These are phyloP conservation scores for Persicaria maculosa DNA, from an alignment of 148 eudicot species.

Conservation along the genomic window DNA sequence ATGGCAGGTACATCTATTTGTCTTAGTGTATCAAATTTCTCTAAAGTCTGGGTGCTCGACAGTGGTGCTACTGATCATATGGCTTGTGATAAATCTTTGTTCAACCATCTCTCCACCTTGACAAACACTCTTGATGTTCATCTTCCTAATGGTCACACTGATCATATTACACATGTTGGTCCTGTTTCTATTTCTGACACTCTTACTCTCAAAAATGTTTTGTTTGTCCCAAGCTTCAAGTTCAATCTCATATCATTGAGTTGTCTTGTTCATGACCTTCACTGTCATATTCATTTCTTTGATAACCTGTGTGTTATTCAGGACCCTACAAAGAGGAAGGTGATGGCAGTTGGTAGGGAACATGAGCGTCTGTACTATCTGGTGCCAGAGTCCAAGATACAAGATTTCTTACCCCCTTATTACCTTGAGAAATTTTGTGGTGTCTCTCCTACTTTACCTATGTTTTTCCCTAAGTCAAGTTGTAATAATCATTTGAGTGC, in stretches of 20 bases:
- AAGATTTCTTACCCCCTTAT: too few relatives aligned
- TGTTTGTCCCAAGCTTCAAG: background rate
- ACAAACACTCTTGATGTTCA: background rate
- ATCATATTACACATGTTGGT: background rate
- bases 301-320: too few relatives aligned
- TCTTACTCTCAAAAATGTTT: background rate
- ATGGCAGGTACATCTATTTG: too few relatives aligned
- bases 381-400: too few relatives aligned
- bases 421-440: too few relatives aligned
- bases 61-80: background rate
- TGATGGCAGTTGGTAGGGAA: too few relatives aligned
- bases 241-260: background rate
- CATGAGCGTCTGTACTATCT: too few relatives aligned
- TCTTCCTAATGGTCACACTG: background rate
- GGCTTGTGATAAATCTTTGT: background rate
- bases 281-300: background rate
- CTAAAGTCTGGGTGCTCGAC: background rate
- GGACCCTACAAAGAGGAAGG: too few relatives aligned
- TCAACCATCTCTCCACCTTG: background rate
- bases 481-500: too few relatives aligned
- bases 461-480: too few relatives aligned
- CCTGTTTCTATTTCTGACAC: background rate
- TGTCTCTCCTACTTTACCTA: too few relatives aligned
- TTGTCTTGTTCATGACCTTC: background rate
- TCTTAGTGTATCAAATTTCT: too few relatives aligned